These are phyloP conservation scores for Biancaea sappan DNA, from an alignment of 306 rosid species.

Conservation along the genomic window DNA sequence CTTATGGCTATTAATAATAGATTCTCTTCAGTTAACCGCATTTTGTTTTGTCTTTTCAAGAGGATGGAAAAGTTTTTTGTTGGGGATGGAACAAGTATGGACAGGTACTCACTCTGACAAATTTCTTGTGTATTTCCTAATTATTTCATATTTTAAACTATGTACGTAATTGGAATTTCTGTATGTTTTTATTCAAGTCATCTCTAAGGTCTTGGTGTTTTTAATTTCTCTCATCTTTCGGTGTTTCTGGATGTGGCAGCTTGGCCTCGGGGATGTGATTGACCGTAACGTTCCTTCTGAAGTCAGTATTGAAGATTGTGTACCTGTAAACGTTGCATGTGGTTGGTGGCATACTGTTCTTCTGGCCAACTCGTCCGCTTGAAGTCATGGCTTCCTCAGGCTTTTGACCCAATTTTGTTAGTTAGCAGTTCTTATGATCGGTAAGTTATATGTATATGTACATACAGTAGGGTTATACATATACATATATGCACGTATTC, in stretches of 20 bases:
- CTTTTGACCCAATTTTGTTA: slow-evolving; percentile 77
- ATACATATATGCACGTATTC: slow-evolving; percentile 45
- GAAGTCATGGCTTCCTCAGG: slow-evolving; percentile 38
- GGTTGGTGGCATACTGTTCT: slow-evolving; percentile 99
- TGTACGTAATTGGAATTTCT: background rate
- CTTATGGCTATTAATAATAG: background rate
- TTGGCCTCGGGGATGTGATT: slow-evolving; percentile 84
- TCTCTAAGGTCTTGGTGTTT: slow-evolving; percentile 7
- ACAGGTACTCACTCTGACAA: slow-evolving; percentile 58
- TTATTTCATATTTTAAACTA: slow-evolving; percentile 23
- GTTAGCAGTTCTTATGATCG: slow-evolving; percentile 53
- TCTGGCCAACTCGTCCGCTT: slow-evolving; percentile 65
- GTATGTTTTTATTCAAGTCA: background rate
- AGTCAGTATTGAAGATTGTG: slow-evolving; percentile 60
- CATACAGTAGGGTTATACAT: slow-evolving; percentile 47
- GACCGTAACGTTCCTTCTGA: slow-evolving; percentile 85
- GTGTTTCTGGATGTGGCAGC: slow-evolving; percentile 51
- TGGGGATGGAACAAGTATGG: slow-evolving; percentile 99
- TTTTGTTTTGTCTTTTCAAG: slow-evolving; percentile 49
- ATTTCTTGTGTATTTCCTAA: background rate
- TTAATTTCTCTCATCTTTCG: background rate
- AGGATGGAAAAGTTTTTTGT: slow-evolving; percentile 74
- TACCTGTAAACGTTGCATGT: slow-evolving; percentile 68
- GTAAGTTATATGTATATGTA: slow-evolving; percentile 53
- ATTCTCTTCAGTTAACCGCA: slow-evolving; percentile 18